Base-by-base conservation (phyloP, 2,329 filamentous ascomycete genomes). In the Lasiodiplodia hormozganensis region DNA sequence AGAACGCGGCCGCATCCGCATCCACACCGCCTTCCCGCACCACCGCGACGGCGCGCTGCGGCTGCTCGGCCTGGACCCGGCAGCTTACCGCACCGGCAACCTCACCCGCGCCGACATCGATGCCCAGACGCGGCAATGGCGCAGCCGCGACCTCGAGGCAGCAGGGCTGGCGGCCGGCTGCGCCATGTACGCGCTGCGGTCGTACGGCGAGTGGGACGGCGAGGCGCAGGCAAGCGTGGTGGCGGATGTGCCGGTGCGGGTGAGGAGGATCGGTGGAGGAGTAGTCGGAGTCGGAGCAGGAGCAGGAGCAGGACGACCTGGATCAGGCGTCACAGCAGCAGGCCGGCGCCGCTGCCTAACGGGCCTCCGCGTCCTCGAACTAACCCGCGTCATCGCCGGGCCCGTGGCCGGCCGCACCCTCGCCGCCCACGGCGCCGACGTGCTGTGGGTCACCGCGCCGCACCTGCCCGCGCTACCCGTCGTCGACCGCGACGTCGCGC, bases 1-100 rank as follows among this genome's bases (percentile, higher is more conserved):
- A 28, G 3, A 14, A 4, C 3, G 14, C 69, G 86, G 86, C 1
- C 78, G 85, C 62, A 82, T 89, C 2, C 81, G 86, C 2, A 82
- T 88, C 56, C 87, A 89, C 70, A 86, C 88, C 66, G 74, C 74
- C 0, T 88, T 88, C 67, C 79, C 82, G 0, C 82, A 87, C 62
- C 86, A 89, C 69, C 79, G 81, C 0, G 34, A 77, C 2, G 83
- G 82, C 3, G 80, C 82, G 0, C 74, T 85, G 3, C 69, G 74
- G 2, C 75, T 88, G 0, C 76, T 89, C 0, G 81, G 80, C 0
- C 73, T 85, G 5, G 40, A 47, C 2, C 40, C 40, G 0, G 7
- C 40, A 3, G 18, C 38, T 5, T n/a, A n/a, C n/a, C 56, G 73
- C 0, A 65, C 68, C 0, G n/a, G n/a, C n/a, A 70, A 71, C 31